These are phyloP conservation scores for Cryptococcus sp. DNA, from an alignment of 1,284 basidiomycete genomes.

Conservation along the genomic window DNA sequence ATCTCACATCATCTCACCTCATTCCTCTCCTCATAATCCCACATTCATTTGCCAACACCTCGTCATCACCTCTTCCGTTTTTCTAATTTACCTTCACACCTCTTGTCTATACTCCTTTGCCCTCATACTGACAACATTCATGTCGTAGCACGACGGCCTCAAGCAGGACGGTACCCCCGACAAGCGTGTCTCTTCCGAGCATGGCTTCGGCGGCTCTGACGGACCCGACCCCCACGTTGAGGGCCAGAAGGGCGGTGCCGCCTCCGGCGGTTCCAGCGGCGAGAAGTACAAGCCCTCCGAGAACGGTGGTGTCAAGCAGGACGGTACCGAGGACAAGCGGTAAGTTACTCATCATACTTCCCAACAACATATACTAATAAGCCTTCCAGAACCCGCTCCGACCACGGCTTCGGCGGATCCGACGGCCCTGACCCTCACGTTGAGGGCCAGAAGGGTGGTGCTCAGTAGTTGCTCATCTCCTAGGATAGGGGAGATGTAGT, in stretches of 20 bases:
- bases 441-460: constrained; percentile 40
- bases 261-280: constrained; percentile 26
- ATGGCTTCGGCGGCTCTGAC: constrained; percentile 49
- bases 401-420: background rate
- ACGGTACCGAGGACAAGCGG: constrained; percentile 43
- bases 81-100: background rate
- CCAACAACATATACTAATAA: background rate
- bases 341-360: constrained; percentile 45
- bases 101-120: background rate
- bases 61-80: background rate
- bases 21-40: no score
- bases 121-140: background rate
- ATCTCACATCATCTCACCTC: no score
- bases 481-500: no score
- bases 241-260: constrained; percentile 41
- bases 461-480: constrained; percentile 14
- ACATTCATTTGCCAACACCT: background rate
- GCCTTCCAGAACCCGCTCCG: no score
- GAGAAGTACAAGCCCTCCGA: constrained; percentile 45
- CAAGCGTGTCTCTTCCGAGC: constrained; percentile 50
- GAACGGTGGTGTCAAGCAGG: constrained; percentile 41
- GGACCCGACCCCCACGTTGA: constrained; percentile 47
- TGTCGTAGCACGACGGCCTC: constrained; percentile 44
- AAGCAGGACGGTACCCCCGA: constrained; percentile 49
- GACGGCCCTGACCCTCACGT: constrained; percentile 45